Percentiles rank a stretch among this genome's conserved stretches.
These are phyloP conservation scores for Diplogelasinospora grovesii DNA, from an alignment of 495 filamentous ascomycete species.

Conservation along the genomic window DNA sequence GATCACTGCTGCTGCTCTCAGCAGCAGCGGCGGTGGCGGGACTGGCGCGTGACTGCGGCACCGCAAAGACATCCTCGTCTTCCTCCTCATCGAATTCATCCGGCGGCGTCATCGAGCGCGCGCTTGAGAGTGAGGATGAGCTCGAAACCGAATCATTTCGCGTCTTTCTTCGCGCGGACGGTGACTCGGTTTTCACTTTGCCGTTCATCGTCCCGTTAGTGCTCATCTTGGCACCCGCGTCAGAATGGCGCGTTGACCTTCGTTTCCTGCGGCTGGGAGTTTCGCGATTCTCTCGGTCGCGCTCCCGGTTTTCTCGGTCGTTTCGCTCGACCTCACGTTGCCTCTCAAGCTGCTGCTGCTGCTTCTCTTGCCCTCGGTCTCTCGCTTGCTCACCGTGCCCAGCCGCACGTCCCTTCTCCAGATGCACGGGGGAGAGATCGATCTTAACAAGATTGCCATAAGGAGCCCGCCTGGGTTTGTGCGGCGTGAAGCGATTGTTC, in stretches of 20 bases:
- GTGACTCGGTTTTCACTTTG: slow-evolving; percentile 21
- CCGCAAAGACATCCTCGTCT: slow-evolving; percentile 11
- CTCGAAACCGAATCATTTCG: slow-evolving; percentile 22
- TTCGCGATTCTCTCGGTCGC: slow-evolving; percentile 2
- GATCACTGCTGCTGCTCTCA: slow-evolving; percentile 14
- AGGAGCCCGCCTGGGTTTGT: slow-evolving; percentile 32
- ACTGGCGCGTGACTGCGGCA: slow-evolving; percentile 19
- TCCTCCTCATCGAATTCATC: slow-evolving; percentile 12
- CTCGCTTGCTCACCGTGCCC: slow-evolving; percentile 15
- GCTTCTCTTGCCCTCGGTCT: slow-evolving; percentile 1
- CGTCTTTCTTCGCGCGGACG: slow-evolving; percentile 15
- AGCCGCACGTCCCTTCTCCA: slow-evolving; percentile 27
- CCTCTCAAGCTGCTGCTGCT: slow-evolving; percentile 1
- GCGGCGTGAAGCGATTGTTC: slow-evolving; percentile 24
- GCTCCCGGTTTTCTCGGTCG: slow-evolving; percentile 9
- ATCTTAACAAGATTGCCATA: slow-evolving; percentile 36
- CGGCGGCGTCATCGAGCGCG: slow-evolving; percentile 25
- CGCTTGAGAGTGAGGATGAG: slow-evolving; percentile 28
- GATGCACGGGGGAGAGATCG: slow-evolving; percentile 24
- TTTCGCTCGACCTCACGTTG: slow-evolving; percentile 4
- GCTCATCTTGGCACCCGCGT: slow-evolving; percentile 14
- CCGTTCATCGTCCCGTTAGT: slow-evolving; percentile 14
- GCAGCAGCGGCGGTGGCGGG: slow-evolving; percentile 13
- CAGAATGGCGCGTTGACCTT: slow-evolving; percentile 17
- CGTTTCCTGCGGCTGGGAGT: slow-evolving; percentile 25